phyloP scores from a whole-genome alignment of 148 eudicot genomes.

The Polygonum maritimum region DNA sequence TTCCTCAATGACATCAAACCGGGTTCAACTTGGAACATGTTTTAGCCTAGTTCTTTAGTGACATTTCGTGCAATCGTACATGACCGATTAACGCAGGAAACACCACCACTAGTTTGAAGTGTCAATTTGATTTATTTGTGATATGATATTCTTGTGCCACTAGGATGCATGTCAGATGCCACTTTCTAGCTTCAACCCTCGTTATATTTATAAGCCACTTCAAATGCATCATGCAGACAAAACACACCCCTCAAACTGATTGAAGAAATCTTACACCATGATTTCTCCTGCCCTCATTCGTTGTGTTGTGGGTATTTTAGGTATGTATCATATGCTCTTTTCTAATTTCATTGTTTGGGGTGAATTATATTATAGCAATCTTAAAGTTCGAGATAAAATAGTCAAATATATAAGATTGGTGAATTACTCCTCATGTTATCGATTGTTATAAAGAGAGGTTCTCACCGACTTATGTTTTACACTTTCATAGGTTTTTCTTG shows the following conservation, averaged over 20 bases:
- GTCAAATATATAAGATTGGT: too few species aligned
- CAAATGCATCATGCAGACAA: background rate
- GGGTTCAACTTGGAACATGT: background rate
- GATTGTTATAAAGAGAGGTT: too few species aligned
- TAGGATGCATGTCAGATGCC: background rate
- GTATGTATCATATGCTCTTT: background rate
- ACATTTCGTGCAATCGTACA: background rate
- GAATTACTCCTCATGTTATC: too few species aligned
- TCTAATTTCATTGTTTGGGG: background rate
- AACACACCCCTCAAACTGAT: too few species aligned
- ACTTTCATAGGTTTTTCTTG: background rate
- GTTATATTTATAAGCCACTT: background rate
- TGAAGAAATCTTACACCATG: background rate
- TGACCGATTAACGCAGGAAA: background rate
- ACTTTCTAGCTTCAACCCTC: background rate
- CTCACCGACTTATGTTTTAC: too few species aligned
- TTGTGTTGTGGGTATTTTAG: slow-evolving; percentile 6
- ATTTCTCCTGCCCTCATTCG: slow-evolving; percentile 5
- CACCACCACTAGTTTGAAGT: background rate
- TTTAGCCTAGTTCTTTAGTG: background rate
- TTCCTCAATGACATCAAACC: background rate
- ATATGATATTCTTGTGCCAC: slow-evolving; percentile 4
- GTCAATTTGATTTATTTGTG: background rate
- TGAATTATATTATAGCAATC: too few species aligned
- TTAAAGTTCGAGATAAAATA: too few species aligned